Base-by-base conservation (phyloP, 208 protist species). In the Trypanosoma boissoni region DNA sequence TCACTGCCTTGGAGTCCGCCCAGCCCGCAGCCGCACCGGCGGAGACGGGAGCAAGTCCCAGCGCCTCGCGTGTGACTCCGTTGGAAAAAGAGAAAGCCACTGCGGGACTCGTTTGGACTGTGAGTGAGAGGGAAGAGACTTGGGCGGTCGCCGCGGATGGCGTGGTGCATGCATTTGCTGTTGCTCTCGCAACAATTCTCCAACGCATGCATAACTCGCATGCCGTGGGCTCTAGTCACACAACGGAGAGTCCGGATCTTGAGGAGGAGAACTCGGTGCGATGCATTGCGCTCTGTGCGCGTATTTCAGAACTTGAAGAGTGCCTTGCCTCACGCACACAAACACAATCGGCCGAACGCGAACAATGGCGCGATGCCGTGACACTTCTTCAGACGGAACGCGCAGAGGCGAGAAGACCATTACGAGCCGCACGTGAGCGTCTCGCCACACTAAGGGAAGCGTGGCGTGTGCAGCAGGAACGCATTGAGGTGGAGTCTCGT, bases 401-500 rank as follows among this genome's bases (percentile, higher is more conserved):
- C n/a, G n/a, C n/a, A n/a, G n/a, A n/a, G n/a, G n/a, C n/a, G n/a
- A n/a, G n/a, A n/a, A n/a, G n/a, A n/a, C n/a, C n/a, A n/a, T n/a
- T n/a, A n/a, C n/a, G n/a, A n/a, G n/a, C n/a, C n/a, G n/a, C n/a
- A n/a, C n/a, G n/a, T n/a, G n/a, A n/a, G n/a, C n/a, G n/a, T n/a
- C n/a, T n/a, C n/a, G n/a, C 23, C 14, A 56, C 56, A 24, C 29
- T 69, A 27, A 61, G 62, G 12, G 70, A 67, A 31, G 56, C 70
- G 8, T 44, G 27, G 45, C 36, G 23, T 24, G 26, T 68, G 9
- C 53, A 68, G 21, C 41, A 61, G 39, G 14, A 43, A 21, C 26
- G 31, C 16, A 12, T 60, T 8, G 68, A 74, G 23, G 72, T 74
- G 20, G 78, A 78, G 58, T 48, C 48, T 14, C 52, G 73, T 31